A percentile compares a stretch with the other conserved stretches of the same genome.
These are phyloP conservation scores for Symbiodinium natans DNA, from an alignment of 73 alveolate genomes.

Conservation along the genomic window DNA sequence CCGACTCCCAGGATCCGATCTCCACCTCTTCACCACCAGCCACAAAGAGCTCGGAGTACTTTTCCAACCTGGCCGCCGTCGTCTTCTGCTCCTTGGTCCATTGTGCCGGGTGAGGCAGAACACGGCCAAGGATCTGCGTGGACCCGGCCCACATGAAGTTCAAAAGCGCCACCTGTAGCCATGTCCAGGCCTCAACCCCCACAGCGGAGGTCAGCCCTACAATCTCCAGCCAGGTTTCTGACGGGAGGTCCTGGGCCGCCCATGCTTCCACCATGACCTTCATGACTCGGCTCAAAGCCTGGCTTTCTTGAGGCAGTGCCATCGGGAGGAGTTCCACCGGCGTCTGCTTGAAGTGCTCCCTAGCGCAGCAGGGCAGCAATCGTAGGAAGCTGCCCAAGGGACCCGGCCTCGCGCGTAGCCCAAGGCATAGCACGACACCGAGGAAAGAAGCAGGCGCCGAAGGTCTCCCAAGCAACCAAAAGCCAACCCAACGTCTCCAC, in stretches of 20 bases:
- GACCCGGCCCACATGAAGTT: neutral
- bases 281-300: neutral
- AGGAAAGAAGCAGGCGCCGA: neutral
- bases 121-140: neutral
- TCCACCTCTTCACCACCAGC: neutral
- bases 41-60: neutral
- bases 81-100: neutral
- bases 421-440: slow-evolving; percentile 23
- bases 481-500: neutral
- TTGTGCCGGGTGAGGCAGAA: neutral
- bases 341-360: slow-evolving; percentile 15
- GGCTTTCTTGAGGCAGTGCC: neutral
- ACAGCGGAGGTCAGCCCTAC: too few species aligned
- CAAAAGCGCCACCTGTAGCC: neutral
- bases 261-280: neutral
- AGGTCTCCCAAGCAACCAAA: neutral
- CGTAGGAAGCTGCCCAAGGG: neutral
- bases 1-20: neutral
- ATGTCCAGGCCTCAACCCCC: neutral
- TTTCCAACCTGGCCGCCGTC: too few species aligned
- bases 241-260: neutral
- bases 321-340: neutral
- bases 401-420: neutral
- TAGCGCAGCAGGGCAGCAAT: slow-evolving; percentile 42
- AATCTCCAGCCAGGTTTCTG: neutral